Evolutionary conservation across 106 monocot species (phyloP).

Genomic region (Alisma plantagoaquatica): DNA sequence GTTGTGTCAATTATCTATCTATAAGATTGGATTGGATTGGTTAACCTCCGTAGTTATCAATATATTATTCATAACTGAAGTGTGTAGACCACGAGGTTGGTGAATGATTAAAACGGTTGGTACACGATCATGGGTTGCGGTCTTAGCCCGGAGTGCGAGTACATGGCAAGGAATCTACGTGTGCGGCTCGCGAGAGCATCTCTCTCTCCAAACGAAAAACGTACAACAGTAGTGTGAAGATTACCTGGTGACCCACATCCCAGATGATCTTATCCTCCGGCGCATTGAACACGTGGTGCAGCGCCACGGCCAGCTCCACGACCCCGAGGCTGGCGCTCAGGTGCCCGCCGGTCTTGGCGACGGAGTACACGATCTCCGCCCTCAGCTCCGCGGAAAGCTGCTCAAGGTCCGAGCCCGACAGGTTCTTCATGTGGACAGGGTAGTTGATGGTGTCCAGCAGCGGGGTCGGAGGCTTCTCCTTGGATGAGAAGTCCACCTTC

Average conservation of each 20-base stretch:
- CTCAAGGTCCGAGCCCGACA: slow-evolving; percentile 61
- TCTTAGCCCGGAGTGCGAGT: too few species aligned
- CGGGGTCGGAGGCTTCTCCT: slow-evolving; percentile 69
- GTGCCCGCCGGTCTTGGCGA: slow-evolving; percentile 74
- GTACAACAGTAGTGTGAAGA: too few species aligned
- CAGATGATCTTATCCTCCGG: slow-evolving; percentile 88
- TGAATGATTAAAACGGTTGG: too few species aligned
- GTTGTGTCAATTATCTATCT: too few species aligned
- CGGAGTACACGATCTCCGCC: slow-evolving; percentile 53
- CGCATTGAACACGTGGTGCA: slow-evolving; percentile 77
- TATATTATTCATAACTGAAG: too few species aligned
- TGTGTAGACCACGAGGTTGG: too few species aligned
- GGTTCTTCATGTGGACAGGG: slow-evolving; percentile 85
- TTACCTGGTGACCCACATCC: slow-evolving; percentile 98
- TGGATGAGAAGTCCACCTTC: slow-evolving; percentile 23
- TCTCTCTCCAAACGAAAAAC: too few species aligned
- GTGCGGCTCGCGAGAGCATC: too few species aligned
- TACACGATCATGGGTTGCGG: too few species aligned
- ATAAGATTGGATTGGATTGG: too few species aligned
- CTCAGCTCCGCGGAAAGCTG: slow-evolving; percentile 68
- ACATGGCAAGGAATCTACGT: too few species aligned
- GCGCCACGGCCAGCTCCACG: slow-evolving; percentile 73
- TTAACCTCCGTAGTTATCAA: too few species aligned
- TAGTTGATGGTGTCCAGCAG: slow-evolving; percentile 73
- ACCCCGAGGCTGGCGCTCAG: slow-evolving; percentile 78